Base-by-base conservation (phyloP, 257 asterid genomes). In the Solanum paucissectum region DNA sequence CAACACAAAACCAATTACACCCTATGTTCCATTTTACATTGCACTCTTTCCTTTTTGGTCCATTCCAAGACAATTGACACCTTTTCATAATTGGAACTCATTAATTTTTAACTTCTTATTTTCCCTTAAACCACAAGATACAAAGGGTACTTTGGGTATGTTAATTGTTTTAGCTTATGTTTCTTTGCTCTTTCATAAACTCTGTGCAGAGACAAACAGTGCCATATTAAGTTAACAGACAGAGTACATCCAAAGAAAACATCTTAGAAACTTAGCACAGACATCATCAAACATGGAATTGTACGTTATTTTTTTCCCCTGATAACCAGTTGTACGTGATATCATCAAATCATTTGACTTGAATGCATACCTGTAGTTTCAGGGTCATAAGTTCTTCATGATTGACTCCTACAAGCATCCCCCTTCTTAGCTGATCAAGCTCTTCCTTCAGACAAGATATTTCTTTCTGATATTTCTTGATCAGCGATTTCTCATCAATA, bases 391-490 rank as follows among this genome's bases (percentile, higher is more conserved):
- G 92, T 90, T 97, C 99, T 85, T 97, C 99, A 84, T 92, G 99
- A 91, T 87, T 95, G 90, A 93, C 95, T 77, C 96, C 98, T 40
- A 66, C 95, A 91, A 94, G 89, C 95, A 95, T 91, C 84, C 99
- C 99, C 44, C 92, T 91, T 91, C 83, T 94, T 52, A 95, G 91
- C 89, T 96, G 98, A 92, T 95, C 98, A 42, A 97, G 99, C 91
- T 97, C 99, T 86, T 94, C 91, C 89, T 92, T 97, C 86, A 97
- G 98, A 87, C 87, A 87, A 88, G 98, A 94, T 88, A 97, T 97
- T 94, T 97, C 99, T 88, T 91, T 94, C 91, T 97, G 99, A 92
- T 97, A 97, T 89, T 97, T 97, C 95, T 97, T 97, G 92, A 97
- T 97, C 94, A 97, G 90, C 21, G 99, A 97, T 88, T 97, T 96